Conservation (phyloP, 2,329 filamentous ascomycete genomes). For the Phaeoacremonium minimum region DNA sequence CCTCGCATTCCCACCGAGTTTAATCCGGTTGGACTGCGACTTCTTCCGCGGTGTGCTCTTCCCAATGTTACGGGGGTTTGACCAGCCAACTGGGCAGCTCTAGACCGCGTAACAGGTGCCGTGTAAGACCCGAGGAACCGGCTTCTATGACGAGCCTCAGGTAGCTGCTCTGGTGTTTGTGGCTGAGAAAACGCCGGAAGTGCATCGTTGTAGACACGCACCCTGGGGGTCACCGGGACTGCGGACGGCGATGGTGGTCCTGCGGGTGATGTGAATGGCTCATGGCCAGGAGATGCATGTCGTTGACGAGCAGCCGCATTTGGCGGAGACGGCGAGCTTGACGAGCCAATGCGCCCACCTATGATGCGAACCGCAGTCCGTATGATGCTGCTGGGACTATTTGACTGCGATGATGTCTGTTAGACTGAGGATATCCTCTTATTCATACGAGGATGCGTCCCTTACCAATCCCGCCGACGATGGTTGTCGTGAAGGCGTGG, state of each 20-base stretch:
- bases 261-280: background rate
- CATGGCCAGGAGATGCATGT: background rate
- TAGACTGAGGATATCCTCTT: too few relatives aligned
- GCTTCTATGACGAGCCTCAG: constrained; percentile 42
- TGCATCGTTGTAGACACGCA: constrained; percentile 42
- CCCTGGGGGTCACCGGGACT: constrained; percentile 13
- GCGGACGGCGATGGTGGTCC: constrained; percentile 10
- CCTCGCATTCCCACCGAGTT: constrained; percentile 37
- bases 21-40: constrained; percentile 30
- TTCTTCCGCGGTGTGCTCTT: constrained; percentile 15
- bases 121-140: constrained; percentile 37
- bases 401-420: too few relatives aligned
- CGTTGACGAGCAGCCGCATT: background rate
- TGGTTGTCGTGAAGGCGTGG: too few relatives aligned
- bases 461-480: too few relatives aligned
- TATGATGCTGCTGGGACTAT: background rate
- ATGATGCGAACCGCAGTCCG: background rate
- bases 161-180: constrained; percentile 45
- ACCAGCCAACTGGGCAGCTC: constrained; percentile 12
- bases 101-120: constrained; percentile 24
- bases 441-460: too few relatives aligned
- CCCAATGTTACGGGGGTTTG: constrained; percentile 12
- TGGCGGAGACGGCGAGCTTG: background rate
- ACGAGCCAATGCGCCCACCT: background rate
- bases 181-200: constrained; percentile 38